Evolutionary conservation across 164 flowering plant species (phyloP).

Genomic region (Platanus orientalis): DNA sequence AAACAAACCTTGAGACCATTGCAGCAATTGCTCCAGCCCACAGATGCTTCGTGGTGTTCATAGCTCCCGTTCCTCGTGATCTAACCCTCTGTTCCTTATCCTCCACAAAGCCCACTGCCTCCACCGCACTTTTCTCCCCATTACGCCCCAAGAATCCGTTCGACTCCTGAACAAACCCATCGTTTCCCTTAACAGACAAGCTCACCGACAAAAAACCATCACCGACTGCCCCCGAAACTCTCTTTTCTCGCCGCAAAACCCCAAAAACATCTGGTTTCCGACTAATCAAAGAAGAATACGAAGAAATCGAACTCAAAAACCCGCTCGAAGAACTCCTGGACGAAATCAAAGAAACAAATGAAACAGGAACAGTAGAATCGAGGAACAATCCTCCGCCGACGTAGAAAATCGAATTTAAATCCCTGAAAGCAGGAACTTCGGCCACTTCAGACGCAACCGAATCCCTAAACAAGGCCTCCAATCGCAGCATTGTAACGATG

Average conservation of each 20-base stretch:
- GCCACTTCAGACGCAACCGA: conserved; percentile 12
- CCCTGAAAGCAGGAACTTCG: conserved; percentile 7
- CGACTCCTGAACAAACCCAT: conserved; percentile 30
- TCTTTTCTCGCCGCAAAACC: conserved; percentile 12
- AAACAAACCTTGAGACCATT: not conserved
- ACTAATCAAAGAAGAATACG: not conserved
- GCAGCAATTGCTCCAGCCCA: conserved; percentile 33
- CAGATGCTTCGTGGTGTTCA: conserved; percentile 78
- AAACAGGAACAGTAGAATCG: conserved; percentile 35
- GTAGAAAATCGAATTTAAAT: conserved; percentile 8
- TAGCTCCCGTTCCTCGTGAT: conserved; percentile 36
- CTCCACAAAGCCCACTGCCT: conserved; percentile 11
- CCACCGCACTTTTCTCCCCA: conserved; percentile 24
- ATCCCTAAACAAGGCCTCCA: conserved; percentile 18
- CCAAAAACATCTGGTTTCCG: conserved; percentile 14
- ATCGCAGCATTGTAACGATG: conserved; percentile 29
- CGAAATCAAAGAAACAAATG: conserved; percentile 36
- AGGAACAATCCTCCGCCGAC: not conserved
- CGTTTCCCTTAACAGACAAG: conserved; percentile 22
- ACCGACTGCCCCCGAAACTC: conserved; percentile 2
- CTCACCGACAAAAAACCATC: conserved; percentile 29
- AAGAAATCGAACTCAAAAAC: conserved; percentile 9
- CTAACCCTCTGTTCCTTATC: conserved; percentile 21
- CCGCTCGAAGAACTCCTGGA: conserved; percentile 9
- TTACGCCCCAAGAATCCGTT: conserved; percentile 22